Conservation (phyloP, 139 green algal species). For the Chlamydomonas asymmetrica region DNA sequence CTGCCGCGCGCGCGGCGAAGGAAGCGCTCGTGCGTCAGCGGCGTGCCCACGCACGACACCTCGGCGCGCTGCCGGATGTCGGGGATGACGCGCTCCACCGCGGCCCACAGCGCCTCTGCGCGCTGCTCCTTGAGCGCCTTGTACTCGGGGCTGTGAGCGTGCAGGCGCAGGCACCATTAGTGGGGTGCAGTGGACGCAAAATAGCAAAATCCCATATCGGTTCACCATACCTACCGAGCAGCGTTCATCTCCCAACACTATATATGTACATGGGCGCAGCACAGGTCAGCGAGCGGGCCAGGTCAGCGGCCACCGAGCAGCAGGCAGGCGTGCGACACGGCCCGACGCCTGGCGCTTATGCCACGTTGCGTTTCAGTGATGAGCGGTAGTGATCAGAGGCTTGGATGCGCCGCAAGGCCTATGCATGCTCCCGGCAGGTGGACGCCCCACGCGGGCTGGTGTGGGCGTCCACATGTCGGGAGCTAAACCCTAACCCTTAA, state of each 20-base stretch:
- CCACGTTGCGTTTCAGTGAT: too few relatives aligned
- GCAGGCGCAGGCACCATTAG: too few relatives aligned
- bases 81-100: conserved; percentile 84
- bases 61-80: conserved; percentile 79
- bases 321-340: too few relatives aligned
- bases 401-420: too few relatives aligned
- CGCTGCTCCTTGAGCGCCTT: conserved; percentile 88
- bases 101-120: conserved; percentile 81
- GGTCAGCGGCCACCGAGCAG: not conserved
- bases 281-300: not conserved
- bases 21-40: conserved; percentile 91
- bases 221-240: not conserved
- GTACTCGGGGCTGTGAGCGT: conserved; percentile 79
- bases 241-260: not conserved
- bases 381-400: too few relatives aligned
- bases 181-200: too few relatives aligned
- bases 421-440: too few relatives aligned
- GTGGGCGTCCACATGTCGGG: too few relatives aligned
- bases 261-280: not conserved
- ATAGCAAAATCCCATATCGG: not conserved
- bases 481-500: too few relatives aligned
- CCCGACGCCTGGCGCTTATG: too few relatives aligned
- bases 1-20: conserved; percentile 78
- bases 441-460: too few relatives aligned
- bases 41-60: conserved; percentile 81